phyloP scores from a whole-genome alignment of 306 rosid genomes.

The Cajanus cajan region DNA sequence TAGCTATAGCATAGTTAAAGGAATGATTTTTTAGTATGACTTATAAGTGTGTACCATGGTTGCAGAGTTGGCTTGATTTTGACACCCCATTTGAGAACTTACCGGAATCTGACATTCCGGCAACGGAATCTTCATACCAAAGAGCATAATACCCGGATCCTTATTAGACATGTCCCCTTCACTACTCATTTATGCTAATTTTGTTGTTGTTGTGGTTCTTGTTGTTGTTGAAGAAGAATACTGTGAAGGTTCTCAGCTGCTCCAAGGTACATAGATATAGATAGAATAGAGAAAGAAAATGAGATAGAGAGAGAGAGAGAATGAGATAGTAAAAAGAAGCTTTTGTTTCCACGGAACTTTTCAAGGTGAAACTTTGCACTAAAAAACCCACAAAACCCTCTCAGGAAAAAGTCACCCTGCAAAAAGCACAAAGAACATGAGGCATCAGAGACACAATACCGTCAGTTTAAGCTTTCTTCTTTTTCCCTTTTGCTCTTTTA shows the following conservation, averaged over 20 bases:
- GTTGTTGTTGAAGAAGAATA: neutral
- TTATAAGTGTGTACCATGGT: constrained; percentile 32
- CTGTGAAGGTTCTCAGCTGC: constrained; percentile 20
- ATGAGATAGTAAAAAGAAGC: constrained; percentile 6
- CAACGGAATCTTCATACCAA: constrained; percentile 60
- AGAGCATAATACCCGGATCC: constrained; percentile 66
- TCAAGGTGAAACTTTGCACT: constrained; percentile 24
- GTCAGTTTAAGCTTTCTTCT: constrained; percentile 15
- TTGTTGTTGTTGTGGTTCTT: neutral
- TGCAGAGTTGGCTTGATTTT: constrained; percentile 38
- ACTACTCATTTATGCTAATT: constrained; percentile 6
- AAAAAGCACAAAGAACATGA: constrained; percentile 47
- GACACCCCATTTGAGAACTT: constrained; percentile 25
- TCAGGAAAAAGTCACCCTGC: constrained; percentile 35
- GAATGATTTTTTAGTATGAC: neutral
- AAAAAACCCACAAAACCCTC: constrained; percentile 25
- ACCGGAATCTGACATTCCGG: constrained; percentile 47
- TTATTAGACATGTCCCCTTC: constrained; percentile 25
- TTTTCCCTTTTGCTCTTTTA: neutral
- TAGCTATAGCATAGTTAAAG: neutral
- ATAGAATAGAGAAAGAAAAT: constrained; percentile 21
- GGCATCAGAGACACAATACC: constrained; percentile 16
- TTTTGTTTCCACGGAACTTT: constrained; percentile 28
- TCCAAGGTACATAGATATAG: constrained; percentile 14
- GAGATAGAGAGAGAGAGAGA: constrained; percentile 11